These are phyloP conservation scores for Phytophthora constricta DNA, from an alignment of 352 stramenopile genomes.

Conservation along the genomic window DNA sequence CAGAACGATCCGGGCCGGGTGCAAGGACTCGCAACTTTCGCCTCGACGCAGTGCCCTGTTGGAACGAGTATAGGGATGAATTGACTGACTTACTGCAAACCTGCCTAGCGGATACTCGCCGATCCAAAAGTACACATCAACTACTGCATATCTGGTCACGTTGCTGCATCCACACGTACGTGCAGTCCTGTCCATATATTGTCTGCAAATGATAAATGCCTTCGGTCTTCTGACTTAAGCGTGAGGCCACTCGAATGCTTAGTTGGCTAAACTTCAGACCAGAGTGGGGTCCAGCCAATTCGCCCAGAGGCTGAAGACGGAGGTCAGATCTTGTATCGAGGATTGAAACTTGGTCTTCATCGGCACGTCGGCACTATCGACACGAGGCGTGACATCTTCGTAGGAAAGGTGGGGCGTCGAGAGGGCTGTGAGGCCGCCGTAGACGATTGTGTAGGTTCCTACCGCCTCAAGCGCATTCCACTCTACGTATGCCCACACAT, in stretches of 20 bases:
- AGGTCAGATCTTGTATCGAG: neutral
- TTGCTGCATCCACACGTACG: too few species aligned
- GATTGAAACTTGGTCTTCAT: slow-evolving; percentile 15
- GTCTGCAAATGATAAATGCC: too few species aligned
- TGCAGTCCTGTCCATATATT: too few species aligned
- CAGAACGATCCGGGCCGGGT: too few species aligned
- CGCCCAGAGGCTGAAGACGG: neutral
- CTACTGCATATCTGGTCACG: too few species aligned
- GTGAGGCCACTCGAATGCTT: too few species aligned
- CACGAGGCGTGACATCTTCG: neutral
- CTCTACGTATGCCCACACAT: neutral
- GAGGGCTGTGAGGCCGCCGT: slow-evolving; percentile 5
- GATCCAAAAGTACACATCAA: too few species aligned
- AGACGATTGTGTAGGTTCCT: slow-evolving; percentile 9
- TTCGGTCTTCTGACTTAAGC: too few species aligned
- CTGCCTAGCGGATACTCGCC: neutral
- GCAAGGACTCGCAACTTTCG: too few species aligned
- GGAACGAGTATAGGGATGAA: slow-evolving; percentile 9
- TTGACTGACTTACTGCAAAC: neutral
- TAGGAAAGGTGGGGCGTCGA: slow-evolving; percentile 2
- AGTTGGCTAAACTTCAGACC: neutral
- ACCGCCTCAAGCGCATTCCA: neutral
- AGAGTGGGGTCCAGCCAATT: slow-evolving; percentile 5
- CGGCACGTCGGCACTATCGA: neutral
- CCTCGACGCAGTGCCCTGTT: too few species aligned